phyloP scores from a whole-genome alignment of 2,329 filamentous ascomycete species.

The Trichophyton simii region DNA sequence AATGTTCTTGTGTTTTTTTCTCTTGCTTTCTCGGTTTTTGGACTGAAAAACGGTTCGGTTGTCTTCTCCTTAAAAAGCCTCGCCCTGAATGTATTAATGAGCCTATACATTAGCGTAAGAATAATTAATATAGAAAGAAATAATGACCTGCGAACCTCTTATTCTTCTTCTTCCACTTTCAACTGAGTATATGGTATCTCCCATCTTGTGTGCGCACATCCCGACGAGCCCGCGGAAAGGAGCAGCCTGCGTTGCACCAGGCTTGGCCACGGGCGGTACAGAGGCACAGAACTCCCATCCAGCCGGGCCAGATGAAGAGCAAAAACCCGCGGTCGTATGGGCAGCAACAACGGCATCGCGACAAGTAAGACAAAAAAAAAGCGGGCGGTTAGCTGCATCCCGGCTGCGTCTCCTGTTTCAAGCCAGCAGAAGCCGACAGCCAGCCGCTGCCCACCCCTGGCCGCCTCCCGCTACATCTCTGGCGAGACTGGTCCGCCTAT shows the following conservation, averaged over 20 bases:
- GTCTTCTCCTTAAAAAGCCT: not conserved
- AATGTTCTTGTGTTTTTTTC: not conserved
- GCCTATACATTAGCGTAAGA: not conserved
- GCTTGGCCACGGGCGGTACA: too few relatives aligned
- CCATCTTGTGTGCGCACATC: too few relatives aligned
- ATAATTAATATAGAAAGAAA: not conserved
- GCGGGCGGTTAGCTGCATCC: not conserved
- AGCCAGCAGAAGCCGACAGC: not conserved
- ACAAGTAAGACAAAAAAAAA: not conserved
- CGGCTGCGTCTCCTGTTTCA: not conserved
- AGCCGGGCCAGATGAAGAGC: not conserved
- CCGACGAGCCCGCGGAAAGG: too few relatives aligned
- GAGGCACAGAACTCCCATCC: not conserved
- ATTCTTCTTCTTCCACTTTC: too few relatives aligned
- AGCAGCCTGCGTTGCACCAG: too few relatives aligned
- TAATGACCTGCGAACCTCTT: not conserved
- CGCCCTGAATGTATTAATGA: not conserved
- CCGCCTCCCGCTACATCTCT: not conserved
- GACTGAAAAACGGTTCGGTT: not conserved
- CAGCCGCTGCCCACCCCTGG: not conserved
- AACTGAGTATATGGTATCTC: too few relatives aligned
- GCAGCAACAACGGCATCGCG: not conserved
- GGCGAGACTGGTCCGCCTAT: too few relatives aligned
- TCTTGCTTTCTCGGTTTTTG: too few relatives aligned
- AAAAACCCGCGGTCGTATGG: not conserved